phyloP scores from a whole-genome alignment of 2,329 filamentous ascomycete species.

The Colletotrichum camelliae region DNA sequence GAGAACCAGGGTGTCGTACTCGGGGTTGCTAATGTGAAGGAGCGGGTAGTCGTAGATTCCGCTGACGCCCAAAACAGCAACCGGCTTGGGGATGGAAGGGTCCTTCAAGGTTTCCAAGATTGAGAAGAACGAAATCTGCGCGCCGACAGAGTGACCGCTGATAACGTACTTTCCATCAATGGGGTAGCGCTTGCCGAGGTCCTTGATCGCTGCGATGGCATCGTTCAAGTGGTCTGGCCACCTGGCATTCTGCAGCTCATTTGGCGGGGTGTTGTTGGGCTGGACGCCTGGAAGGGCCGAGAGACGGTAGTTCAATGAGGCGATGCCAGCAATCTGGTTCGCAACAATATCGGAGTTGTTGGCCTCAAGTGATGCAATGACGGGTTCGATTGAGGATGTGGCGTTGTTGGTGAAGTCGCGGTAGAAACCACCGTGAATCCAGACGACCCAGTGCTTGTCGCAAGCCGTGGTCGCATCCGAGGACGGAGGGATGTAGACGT shows the following conservation, averaged over 20 bases:
- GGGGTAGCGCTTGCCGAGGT: neutral
- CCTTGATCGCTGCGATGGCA: neutral
- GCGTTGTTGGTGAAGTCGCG: slow-evolving; percentile 13
- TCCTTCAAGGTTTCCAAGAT: neutral
- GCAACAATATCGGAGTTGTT: neutral
- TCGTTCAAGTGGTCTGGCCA: slow-evolving; percentile 13
- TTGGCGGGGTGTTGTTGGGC: neutral
- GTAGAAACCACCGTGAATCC: slow-evolving; percentile 12
- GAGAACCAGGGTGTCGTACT: slow-evolving; percentile 64
- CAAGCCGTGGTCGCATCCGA: neutral
- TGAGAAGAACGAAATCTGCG: slow-evolving; percentile 3
- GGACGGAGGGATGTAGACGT: neutral
- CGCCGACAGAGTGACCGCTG: slow-evolving; percentile 14
- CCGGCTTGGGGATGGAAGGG: slow-evolving; percentile 35
- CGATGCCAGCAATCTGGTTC: neutral
- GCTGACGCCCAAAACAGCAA: slow-evolving; percentile 62
- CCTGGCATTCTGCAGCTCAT: slow-evolving; percentile 6
- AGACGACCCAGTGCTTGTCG: slow-evolving; percentile 11
- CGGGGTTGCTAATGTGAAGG: slow-evolving; percentile 50
- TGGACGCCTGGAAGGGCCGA: slow-evolving; percentile 12
- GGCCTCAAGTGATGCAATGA: neutral
- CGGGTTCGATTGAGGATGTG: neutral
- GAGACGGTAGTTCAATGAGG: slow-evolving; percentile 8
- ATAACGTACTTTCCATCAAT: slow-evolving; percentile 5
- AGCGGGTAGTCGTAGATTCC: slow-evolving; percentile 71